Evolutionary conservation across 2,329 filamentous ascomycete species (phyloP).

Genomic region (Tolypocladium capitatum): DNA sequence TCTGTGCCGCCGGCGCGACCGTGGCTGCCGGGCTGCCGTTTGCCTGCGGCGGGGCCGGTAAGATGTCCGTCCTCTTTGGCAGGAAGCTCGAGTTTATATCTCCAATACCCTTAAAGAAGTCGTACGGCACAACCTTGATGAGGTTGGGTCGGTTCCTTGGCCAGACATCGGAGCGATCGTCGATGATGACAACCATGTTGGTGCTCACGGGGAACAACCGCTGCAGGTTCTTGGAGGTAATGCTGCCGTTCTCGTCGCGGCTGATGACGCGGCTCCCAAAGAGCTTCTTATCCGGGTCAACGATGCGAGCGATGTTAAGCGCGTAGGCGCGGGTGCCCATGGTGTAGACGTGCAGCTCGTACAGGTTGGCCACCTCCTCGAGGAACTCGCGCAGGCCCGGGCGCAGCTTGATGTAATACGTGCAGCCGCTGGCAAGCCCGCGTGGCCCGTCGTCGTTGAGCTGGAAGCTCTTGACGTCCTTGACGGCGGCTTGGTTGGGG

Average conservation of each 20-base stretch:
- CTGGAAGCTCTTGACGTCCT: slow-evolving; percentile 79
- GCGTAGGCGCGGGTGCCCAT: slow-evolving; percentile 99
- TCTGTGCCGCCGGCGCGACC: slow-evolving; percentile 31
- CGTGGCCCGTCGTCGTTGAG: slow-evolving; percentile 72
- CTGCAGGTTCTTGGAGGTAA: slow-evolving; percentile 80
- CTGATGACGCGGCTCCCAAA: slow-evolving; percentile 94
- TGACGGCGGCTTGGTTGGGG: slow-evolving; percentile 82
- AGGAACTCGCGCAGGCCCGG: slow-evolving; percentile 77
- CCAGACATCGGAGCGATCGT: slow-evolving; percentile 95
- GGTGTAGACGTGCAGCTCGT: slow-evolving; percentile 95
- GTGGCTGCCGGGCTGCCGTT: slow-evolving; percentile 10
- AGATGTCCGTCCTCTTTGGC: slow-evolving; percentile 56
- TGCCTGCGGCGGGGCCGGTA: slow-evolving; percentile 17
- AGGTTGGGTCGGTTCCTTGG: slow-evolving; percentile 78
- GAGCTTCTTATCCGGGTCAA: slow-evolving; percentile 77
- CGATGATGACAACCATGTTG: slow-evolving; percentile 98
- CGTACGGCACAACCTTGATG: slow-evolving; percentile 88
- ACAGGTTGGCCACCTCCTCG: slow-evolving; percentile 61
- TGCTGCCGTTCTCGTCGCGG: slow-evolving; percentile 89
- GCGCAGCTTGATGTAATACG: slow-evolving; percentile 97
- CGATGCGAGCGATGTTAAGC: slow-evolving; percentile 77
- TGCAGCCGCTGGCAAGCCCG: slow-evolving; percentile 58
- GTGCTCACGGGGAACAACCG: slow-evolving; percentile 92
- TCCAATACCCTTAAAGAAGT: slow-evolving; percentile 95
- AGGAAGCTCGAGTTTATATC: slow-evolving; percentile 98